These are phyloP conservation scores for Leucosporidium creatinivorum DNA, from an alignment of 768 basidiomycete genomes.

Conservation along the genomic window DNA sequence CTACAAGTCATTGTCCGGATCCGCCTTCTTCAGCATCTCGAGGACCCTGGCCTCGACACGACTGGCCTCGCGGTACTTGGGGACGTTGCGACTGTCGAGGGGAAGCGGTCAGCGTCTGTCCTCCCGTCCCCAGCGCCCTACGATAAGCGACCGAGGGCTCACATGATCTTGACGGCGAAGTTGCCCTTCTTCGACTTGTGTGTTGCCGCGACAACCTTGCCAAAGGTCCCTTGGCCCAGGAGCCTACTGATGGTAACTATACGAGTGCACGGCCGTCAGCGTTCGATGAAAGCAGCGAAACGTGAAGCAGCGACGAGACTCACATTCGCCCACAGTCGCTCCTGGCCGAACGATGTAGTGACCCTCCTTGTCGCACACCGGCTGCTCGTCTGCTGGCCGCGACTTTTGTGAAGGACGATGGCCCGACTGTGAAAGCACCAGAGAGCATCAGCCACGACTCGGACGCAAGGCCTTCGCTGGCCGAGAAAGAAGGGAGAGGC, in stretches of 20 bases:
- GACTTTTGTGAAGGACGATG: background rate
- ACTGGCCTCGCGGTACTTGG: conserved; percentile 96
- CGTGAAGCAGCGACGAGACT: conserved; percentile 6
- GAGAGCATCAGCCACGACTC: background rate
- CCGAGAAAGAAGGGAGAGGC: background rate
- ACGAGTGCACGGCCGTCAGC: conserved; percentile 16
- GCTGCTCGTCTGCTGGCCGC: background rate
- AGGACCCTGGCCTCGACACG: conserved; percentile 96
- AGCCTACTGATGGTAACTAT: conserved; percentile 59
- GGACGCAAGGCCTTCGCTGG: background rate
- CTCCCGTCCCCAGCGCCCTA: too few species aligned
- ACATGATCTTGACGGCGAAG: conserved; percentile 96
- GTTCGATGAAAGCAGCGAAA: conserved; percentile 5
- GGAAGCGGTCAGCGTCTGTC: background rate
- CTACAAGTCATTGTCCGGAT: conserved; percentile 80
- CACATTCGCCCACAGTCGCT: conserved; percentile 65
- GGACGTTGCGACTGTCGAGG: conserved; percentile 62
- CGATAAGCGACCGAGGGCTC: background rate
- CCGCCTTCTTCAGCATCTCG: conserved; percentile 78
- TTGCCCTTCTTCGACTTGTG: conserved; percentile 65
- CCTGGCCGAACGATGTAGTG: conserved; percentile 93
- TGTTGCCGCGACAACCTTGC: conserved; percentile 91
- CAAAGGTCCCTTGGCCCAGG: conserved; percentile 95
- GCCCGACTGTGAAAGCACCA: background rate
- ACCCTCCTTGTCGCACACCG: conserved; percentile 74